phyloP scores from a whole-genome alignment of 345 rosid species.

The Viola odorata region DNA sequence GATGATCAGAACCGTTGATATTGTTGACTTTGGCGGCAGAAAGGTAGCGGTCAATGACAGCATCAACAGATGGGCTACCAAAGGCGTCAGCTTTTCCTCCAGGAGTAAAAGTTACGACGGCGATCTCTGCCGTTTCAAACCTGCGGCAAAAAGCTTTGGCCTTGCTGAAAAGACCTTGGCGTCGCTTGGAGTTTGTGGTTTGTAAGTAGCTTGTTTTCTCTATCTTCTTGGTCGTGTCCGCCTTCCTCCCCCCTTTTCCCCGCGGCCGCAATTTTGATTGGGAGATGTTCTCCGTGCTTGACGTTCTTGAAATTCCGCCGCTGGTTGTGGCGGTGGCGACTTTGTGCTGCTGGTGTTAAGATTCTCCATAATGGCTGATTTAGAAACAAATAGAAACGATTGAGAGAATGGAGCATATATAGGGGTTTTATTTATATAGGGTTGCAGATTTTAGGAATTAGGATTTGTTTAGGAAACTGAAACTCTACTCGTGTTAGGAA shows the following conservation, averaged over 20 bases:
- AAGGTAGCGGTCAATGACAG: conserved; percentile 2
- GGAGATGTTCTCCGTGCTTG: too few species aligned
- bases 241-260: conserved; percentile 21
- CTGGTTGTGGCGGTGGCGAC: too few species aligned
- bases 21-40: too few species aligned
- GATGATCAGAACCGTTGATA: neutral
- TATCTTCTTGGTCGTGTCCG: conserved; percentile 21
- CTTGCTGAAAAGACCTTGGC: conserved; percentile 25
- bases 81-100: conserved; percentile 8
- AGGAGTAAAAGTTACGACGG: conserved; percentile 19
- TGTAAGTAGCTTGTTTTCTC: conserved; percentile 14
- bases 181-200: conserved; percentile 27
- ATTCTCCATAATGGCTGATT: too few species aligned
- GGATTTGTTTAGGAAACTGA: too few species aligned
- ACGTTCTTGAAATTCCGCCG: too few species aligned
- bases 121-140: conserved; percentile 17
- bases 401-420: too few species aligned
- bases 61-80: conserved; percentile 2
- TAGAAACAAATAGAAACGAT: too few species aligned
- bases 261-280: neutral
- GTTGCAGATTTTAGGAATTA: too few species aligned
- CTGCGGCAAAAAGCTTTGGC: conserved; percentile 9
- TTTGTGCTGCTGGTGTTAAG: too few species aligned
- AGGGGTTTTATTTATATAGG: too few species aligned
- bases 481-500: too few species aligned